Percentiles rank a stretch among this genome's conserved stretches.
These are phyloP conservation scores for Calonectria leucothoes DNA, from an alignment of 2,329 filamentous ascomycete species.

Conservation along the genomic window DNA sequence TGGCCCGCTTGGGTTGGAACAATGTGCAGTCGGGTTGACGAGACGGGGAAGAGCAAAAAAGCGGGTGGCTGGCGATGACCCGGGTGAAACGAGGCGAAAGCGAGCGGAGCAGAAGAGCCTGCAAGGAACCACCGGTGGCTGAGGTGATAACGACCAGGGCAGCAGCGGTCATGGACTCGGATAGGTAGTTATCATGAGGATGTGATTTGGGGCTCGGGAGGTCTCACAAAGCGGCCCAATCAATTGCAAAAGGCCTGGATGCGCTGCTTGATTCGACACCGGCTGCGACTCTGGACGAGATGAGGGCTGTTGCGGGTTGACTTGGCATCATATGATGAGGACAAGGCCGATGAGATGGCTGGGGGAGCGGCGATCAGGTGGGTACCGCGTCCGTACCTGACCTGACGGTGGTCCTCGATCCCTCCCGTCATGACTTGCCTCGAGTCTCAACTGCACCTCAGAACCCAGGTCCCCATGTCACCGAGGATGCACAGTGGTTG, in stretches of 20 bases:
- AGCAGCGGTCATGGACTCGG: neutral
- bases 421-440: conserved; percentile 7
- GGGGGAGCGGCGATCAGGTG: neutral
- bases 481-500: conserved; percentile 10
- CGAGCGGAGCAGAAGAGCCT: conserved; percentile 22
- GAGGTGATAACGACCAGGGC: conserved; percentile 9
- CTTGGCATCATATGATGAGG: conserved; percentile 14
- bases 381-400: conserved; percentile 13
- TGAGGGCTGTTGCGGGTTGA: neutral
- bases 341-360: neutral
- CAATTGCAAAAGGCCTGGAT: neutral
- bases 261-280: neutral
- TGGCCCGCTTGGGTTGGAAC: neutral
- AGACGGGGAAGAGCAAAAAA: conserved; percentile 16
- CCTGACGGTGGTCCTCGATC: conserved; percentile 4
- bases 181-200: neutral
- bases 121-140: conserved; percentile 26
- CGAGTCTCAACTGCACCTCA: conserved; percentile 9
- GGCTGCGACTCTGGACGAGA: neutral
- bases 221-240: neutral
- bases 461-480: neutral
- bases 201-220: neutral
- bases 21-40: neutral
- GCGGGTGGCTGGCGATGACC: conserved; percentile 24
- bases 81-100: conserved; percentile 19